Base-by-base conservation (phyloP, 306 rosid species). In the Trifolium fragiferum region DNA sequence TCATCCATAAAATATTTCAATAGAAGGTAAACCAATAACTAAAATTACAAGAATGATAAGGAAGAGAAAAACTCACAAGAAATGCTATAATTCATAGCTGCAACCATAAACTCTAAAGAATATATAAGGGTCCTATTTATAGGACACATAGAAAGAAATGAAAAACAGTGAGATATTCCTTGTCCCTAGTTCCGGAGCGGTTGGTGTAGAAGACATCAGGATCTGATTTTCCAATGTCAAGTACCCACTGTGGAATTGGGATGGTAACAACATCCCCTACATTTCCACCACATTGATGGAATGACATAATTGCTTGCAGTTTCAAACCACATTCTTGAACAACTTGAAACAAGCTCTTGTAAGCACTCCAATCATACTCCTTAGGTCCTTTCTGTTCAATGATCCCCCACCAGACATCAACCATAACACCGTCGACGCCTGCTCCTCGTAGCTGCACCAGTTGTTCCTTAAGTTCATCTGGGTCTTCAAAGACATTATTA, bases 331-430 rank as follows among this genome's bases (percentile, higher is more conserved):
- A 80, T 25, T 83, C 86, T 63, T 84, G 87, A 72, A 89, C 82
- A 21, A 88, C 65, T 35, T 91, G 77, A 80, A 90, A 89, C 88
- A 90, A 75, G 70, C 86, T 86, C 75, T 88, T 82, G 9, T 93
- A 89, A 41, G 90, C 92, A 68, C 60, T 74, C 96, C 96, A 90
- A 8, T 90, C 86, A 47, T 90, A 86, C 49, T 85, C 76, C 80
- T 88, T 86, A 37, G 98, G 93, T 46, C 88, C 93, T 38, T 84
- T 80, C 21, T 65, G 81, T 76, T 91, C 97, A 73, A 84, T 78
- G 66, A 93, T 88, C 74, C 97, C 97, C 97, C 96, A 93, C 96
- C 98, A 93, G n/a, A 89, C 96, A 84, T 93, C 96, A 25, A 86
- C 79, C 98, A 93, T 93, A 2, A 93, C 97, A 16, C 98, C 96